These are phyloP conservation scores for Aspergillus caelatus DNA, from an alignment of 2,329 filamentous ascomycete species.

Conservation along the genomic window DNA sequence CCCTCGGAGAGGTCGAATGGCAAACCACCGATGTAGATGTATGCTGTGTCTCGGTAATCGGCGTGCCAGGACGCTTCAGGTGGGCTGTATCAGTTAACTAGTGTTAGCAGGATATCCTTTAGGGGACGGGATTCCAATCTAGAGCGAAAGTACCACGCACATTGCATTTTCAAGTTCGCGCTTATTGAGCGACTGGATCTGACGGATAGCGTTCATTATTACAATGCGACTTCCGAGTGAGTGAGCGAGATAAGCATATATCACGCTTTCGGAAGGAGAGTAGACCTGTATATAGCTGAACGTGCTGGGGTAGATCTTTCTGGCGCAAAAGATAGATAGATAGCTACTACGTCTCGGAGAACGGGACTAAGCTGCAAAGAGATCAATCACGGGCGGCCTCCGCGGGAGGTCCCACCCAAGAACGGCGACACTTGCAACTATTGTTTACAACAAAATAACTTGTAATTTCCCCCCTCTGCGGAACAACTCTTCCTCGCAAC, in stretches of 20 bases:
- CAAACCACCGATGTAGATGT: conserved; percentile 92
- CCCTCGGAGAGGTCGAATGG: conserved; percentile 93
- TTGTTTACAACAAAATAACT: conserved; percentile 14
- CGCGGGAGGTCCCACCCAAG: conserved; percentile 24
- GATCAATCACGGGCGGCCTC: conserved; percentile 21
- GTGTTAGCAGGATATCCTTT: conserved; percentile 12
- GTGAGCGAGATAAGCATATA: neutral
- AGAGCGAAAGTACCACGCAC: conserved; percentile 50
- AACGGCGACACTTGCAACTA: conserved; percentile 12
- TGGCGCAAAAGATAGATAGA: neutral
- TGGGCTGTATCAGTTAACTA: conserved; percentile 53
- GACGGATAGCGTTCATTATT: conserved; percentile 89
- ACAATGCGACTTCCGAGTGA: neutral
- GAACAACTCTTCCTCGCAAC: conserved; percentile 1
- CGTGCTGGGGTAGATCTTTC: neutral
- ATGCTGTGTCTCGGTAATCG: conserved; percentile 97
- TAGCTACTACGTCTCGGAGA: neutral
- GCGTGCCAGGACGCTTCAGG: conserved; percentile 93
- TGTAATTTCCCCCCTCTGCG: conserved; percentile 11
- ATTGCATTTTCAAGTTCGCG: conserved; percentile 88
- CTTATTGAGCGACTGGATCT: conserved; percentile 91
- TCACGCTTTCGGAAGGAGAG: neutral
- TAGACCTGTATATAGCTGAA: neutral
- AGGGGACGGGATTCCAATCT: neutral
- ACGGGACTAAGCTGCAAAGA: conserved; percentile 10